phyloP scores from a whole-genome alignment of 257 asterid genomes.

The Lycium ferocissimum region DNA sequence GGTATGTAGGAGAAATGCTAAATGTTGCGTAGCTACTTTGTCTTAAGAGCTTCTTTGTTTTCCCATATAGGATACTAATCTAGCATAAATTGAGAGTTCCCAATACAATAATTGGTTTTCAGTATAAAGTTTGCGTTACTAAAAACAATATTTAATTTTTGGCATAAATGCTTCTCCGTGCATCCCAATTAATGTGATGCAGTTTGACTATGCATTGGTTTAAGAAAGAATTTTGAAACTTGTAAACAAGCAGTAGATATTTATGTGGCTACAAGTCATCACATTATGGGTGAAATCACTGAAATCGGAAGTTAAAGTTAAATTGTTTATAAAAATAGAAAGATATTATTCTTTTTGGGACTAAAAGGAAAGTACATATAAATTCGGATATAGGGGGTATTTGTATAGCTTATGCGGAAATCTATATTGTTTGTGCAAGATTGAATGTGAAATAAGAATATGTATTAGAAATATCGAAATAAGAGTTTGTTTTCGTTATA shows the following conservation, averaged over 20 bases:
- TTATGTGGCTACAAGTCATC: not conserved
- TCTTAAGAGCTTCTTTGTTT: not conserved
- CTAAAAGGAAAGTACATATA: not conserved
- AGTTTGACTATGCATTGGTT: not conserved
- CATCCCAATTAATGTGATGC: not conserved
- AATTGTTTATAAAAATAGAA: not conserved
- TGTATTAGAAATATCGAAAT: not conserved
- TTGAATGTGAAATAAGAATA: conserved; percentile 5
- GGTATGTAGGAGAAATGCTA: not conserved
- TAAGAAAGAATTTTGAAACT: not conserved
- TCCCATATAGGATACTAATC: not conserved
- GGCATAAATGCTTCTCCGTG: not conserved
- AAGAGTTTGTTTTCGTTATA: not conserved
- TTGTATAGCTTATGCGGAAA: not conserved
- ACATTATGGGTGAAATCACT: not conserved
- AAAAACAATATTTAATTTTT: not conserved
- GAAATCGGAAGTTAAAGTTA: not conserved
- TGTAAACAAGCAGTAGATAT: not conserved
- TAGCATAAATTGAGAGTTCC: not conserved
- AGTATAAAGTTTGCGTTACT: not conserved
- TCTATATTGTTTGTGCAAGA: not conserved
- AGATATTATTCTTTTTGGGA: not conserved
- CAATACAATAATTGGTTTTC: not conserved
- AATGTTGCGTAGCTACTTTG: conserved; percentile 13
- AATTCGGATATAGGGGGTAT: not conserved